Base-by-base conservation (phyloP, 768 basidiomycete genomes). In the Suillus brevipes region DNA sequence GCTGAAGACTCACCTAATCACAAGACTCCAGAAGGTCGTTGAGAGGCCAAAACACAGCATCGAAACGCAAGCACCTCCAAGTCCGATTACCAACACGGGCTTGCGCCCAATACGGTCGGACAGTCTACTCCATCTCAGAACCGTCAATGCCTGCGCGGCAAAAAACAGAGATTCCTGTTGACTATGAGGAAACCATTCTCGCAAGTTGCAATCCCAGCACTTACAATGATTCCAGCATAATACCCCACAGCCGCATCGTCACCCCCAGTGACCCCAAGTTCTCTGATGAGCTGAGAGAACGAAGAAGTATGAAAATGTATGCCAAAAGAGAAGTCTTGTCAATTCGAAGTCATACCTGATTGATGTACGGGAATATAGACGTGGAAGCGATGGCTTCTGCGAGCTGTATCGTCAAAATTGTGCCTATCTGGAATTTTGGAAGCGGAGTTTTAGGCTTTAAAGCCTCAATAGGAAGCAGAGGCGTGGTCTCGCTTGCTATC, bases 231-330 rank as follows among this genome's bases (percentile, higher is more conserved):
- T 42, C 87, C 88, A 25, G 86, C 87, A 70, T 89, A 90, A 68
- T 89, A 89, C 25, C 89, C 89, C 3, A 88, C 85, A 75, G 85
- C 86, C 61, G 80, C 78, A 55, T 86, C 82, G 64, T 90, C 86
- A 28, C 88, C 88, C 25, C 84, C 84, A 3, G 86, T 88, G 31
- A 90, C 79, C 42, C 83, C 86, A 23, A 89, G 78, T 68, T 87
- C 88, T 31, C 83, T 78, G 40, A 90, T 81, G 25, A 89, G 80
- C 88, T 89, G 62, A 36, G 34, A 36, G 25, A 28, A n/a, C 4
- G 53, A 28, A 1, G 7, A 8, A 50, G 25, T 4, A 16, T 25
- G 14, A 43, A 40, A 31, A 53, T 65, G 50, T 13, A 25, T n/a
- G 12, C 13, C 23, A 20, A 49, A 34, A 28, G 42, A 45, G 18